Evolutionary conservation across 108 stramenopile species (phyloP).

Genomic region (Aureococcus anophagefferens): DNA sequence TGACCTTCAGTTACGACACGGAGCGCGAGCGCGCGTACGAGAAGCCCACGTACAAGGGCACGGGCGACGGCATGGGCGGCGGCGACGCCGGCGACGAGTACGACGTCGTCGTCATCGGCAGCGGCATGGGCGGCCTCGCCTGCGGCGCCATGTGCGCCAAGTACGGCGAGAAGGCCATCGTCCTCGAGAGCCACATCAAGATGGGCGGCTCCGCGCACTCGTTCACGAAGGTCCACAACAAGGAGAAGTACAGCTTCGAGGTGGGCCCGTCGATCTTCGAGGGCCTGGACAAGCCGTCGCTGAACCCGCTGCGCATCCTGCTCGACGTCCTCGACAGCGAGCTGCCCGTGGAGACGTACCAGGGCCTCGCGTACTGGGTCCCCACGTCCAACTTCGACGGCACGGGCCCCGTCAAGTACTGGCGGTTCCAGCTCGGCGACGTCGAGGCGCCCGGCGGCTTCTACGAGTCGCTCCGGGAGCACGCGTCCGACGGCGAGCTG

Average conservation of each 20-base stretch:
- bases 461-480: slow-evolving; percentile 65
- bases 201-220: slow-evolving; percentile 75
- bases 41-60: slow-evolving; percentile 78
- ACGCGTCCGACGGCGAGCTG: slow-evolving; percentile 68
- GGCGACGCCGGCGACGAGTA: slow-evolving; percentile 68
- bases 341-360: slow-evolving; percentile 82
- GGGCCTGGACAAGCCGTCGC: slow-evolving; percentile 65
- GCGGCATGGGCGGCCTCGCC: slow-evolving; percentile 74
- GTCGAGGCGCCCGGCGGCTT: slow-evolving; percentile 24
- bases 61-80: slow-evolving; percentile 64
- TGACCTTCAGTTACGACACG: slow-evolving; percentile 84
- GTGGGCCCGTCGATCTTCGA: slow-evolving; percentile 79
- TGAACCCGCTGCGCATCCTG: slow-evolving; percentile 77
- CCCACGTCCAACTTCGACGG: slow-evolving; percentile 38
- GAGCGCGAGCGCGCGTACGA: slow-evolving; percentile 68
- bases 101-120: slow-evolving; percentile 76
- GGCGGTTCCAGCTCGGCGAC: slow-evolving; percentile 72
- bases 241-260: slow-evolving; percentile 74
- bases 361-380: slow-evolving; percentile 75
- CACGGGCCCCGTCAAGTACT: slow-evolving; percentile 29
- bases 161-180: slow-evolving; percentile 62
- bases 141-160: slow-evolving; percentile 70
- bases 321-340: slow-evolving; percentile 71
- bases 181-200: slow-evolving; percentile 75
- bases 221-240: slow-evolving; percentile 69